A percentile compares a stretch with the other conserved stretches of the same genome.
Evolutionary conservation across 257 asterid genomes (phyloP).

Genomic region (Striga asiatica): DNA sequence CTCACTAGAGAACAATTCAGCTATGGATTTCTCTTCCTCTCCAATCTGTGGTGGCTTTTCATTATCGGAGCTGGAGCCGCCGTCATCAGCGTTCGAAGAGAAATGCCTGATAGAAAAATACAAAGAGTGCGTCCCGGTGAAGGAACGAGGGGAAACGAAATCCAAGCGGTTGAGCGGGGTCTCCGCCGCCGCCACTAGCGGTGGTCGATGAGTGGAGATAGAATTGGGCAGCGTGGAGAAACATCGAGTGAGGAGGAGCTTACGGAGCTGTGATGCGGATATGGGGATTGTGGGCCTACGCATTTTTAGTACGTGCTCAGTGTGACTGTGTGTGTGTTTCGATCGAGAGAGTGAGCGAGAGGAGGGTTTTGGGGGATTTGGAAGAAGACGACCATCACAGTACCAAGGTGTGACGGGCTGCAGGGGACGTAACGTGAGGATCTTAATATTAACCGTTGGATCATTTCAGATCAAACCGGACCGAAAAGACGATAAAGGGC

Average conservation of each 20-base stretch:
- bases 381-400: slow-evolving; percentile 6
- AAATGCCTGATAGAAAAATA: slow-evolving; percentile 26
- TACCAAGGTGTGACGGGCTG: slow-evolving; percentile 9
- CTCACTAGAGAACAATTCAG: slow-evolving; percentile 43
- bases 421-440: slow-evolving; percentile 9
- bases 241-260: slow-evolving; percentile 29
- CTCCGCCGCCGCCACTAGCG: slow-evolving; percentile 15
- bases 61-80: neutral
- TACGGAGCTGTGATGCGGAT: slow-evolving; percentile 36
- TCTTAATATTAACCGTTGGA: slow-evolving; percentile 9
- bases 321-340: neutral
- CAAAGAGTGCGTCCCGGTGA: neutral
- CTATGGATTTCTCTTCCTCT: slow-evolving; percentile 25
- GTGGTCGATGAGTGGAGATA: slow-evolving; percentile 15
- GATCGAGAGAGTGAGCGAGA: neutral
- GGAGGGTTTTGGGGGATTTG: neutral
- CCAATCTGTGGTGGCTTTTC: slow-evolving; percentile 13
- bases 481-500: neutral
- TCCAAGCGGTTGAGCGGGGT: slow-evolving; percentile 5
- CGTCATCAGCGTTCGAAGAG: slow-evolving; percentile 22
- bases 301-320: slow-evolving; percentile 40
- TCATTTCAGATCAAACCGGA: neutral
- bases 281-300: slow-evolving; percentile 32
- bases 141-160: slow-evolving; percentile 4
- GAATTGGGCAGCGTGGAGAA: slow-evolving; percentile 21